A percentile compares a stretch with the other conserved stretches of the same genome.
Conservation (phyloP, 768 basidiomycete species). For the Kwoniella sp. region DNA sequence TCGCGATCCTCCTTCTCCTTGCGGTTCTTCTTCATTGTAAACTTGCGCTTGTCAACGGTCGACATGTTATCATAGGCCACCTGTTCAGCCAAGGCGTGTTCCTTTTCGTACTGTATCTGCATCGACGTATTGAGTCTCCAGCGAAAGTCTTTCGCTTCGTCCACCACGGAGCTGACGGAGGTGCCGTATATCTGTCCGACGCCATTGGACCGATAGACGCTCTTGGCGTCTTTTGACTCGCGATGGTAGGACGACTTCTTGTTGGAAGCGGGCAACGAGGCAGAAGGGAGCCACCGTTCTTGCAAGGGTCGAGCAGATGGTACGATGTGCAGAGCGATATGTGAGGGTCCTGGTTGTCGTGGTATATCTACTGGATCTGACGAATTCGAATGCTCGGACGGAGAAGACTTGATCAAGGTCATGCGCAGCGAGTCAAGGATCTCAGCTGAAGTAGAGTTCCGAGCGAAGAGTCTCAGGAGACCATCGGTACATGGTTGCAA, state of each 20-base stretch:
- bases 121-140: slow-evolving; percentile 28
- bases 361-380: background rate
- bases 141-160: slow-evolving; percentile 26
- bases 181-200: slow-evolving; percentile 41
- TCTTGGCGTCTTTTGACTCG: background rate
- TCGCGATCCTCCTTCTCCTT: slow-evolving; percentile 54
- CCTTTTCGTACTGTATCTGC: slow-evolving; percentile 16
- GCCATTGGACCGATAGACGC: slow-evolving; percentile 30
- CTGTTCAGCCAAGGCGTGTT: background rate
- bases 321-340: slow-evolving; percentile 16
- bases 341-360: slow-evolving; percentile 1
- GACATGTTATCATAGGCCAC: slow-evolving; percentile 8
- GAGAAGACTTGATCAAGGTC: slow-evolving; percentile 17
- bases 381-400: background rate
- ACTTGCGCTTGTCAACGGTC: slow-evolving; percentile 53
- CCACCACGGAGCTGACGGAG: slow-evolving; percentile 12
- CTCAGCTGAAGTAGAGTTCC: slow-evolving; percentile 11
- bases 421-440: slow-evolving; percentile 23
- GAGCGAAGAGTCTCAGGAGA: slow-evolving; percentile 33
- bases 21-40: slow-evolving; percentile 61
- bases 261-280: background rate
- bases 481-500: slow-evolving; percentile 43
- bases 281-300: slow-evolving; percentile 16
- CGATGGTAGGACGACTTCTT: background rate
- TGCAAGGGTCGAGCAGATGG: slow-evolving; percentile 10